phyloP scores from a whole-genome alignment of 495 filamentous ascomycete species.

The Evernia prunastri region DNA sequence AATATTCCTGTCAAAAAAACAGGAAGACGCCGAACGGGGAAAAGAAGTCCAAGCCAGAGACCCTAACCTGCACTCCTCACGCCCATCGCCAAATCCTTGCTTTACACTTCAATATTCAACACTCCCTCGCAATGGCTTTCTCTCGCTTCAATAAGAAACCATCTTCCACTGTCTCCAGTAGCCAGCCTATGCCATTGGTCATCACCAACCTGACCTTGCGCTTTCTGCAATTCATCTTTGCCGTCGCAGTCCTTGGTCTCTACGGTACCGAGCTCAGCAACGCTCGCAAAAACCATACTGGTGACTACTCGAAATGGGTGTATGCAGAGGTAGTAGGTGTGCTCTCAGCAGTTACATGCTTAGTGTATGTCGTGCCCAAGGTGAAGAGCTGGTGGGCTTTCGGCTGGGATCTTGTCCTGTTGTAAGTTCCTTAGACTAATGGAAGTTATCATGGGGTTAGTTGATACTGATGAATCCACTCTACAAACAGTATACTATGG shows the following conservation, averaged over 20 bases:
- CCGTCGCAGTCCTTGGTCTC: conserved; percentile 66
- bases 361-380: conserved; percentile 57
- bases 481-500: conserved; percentile 52
- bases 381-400: conserved; percentile 52
- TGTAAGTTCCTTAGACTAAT: conserved; percentile 29
- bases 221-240: conserved; percentile 66
- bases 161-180: conserved; percentile 16
- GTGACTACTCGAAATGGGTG: conserved; percentile 62
- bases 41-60: too few species aligned
- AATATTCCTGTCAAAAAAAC: too few species aligned
- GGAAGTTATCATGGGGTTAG: conserved; percentile 4
- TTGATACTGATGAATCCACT: conserved; percentile 1
- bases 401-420: conserved; percentile 63
- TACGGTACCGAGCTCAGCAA: conserved; percentile 66
- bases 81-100: too few species aligned
- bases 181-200: conserved; percentile 15
- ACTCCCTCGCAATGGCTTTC: conserved; percentile 14
- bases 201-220: conserved; percentile 46
- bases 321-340: conserved; percentile 63
- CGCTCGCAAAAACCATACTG: conserved; percentile 44
- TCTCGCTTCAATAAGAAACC: conserved; percentile 20
- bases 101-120: too few species aligned
- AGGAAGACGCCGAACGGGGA: too few species aligned
- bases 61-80: too few species aligned
- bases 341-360: conserved; percentile 53